These are phyloP conservation scores for Dendrobium catenatum DNA, from an alignment of 106 monocot species.

Conservation along the genomic window DNA sequence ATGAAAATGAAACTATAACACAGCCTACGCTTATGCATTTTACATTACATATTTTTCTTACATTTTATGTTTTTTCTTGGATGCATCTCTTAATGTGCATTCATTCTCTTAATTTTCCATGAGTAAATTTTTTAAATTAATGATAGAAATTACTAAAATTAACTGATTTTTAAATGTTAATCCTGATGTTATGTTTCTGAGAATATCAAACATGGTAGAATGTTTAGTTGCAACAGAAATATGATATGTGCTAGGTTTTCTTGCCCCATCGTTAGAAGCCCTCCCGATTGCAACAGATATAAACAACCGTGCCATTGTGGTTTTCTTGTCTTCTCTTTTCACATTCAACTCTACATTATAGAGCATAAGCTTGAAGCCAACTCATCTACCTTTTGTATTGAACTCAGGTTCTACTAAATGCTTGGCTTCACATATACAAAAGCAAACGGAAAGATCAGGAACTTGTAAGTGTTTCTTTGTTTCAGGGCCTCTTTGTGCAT, in stretches of 20 bases:
- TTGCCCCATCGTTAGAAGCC: too few species aligned
- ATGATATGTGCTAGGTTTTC: too few species aligned
- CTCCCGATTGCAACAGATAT: not conserved
- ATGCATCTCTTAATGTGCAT: not conserved
- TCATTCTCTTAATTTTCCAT: not conserved
- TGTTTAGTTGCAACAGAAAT: not conserved
- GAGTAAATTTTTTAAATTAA: not conserved
- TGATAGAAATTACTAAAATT: not conserved
- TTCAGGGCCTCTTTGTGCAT: not conserved
- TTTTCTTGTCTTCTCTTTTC: not conserved
- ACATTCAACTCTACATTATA: not conserved
- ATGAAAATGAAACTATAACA: too few species aligned
- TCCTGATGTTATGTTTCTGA: not conserved
- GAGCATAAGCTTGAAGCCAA: not conserved
- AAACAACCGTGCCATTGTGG: not conserved
- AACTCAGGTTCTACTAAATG: slow-evolving; percentile 59
- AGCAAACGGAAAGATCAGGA: slow-evolving; percentile 74
- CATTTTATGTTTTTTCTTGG: not conserved
- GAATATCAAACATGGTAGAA: not conserved
- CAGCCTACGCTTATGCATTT: too few species aligned
- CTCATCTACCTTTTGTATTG: slow-evolving; percentile 9
- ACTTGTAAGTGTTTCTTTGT: slow-evolving; percentile 37
- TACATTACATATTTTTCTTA: too few species aligned
- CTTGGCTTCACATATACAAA: slow-evolving; percentile 75
- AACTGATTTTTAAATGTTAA: not conserved